Evolutionary conservation across 1,284 basidiomycete genomes (phyloP).

Genomic region (Sporisorium iseilematis-ciliati): DNA sequence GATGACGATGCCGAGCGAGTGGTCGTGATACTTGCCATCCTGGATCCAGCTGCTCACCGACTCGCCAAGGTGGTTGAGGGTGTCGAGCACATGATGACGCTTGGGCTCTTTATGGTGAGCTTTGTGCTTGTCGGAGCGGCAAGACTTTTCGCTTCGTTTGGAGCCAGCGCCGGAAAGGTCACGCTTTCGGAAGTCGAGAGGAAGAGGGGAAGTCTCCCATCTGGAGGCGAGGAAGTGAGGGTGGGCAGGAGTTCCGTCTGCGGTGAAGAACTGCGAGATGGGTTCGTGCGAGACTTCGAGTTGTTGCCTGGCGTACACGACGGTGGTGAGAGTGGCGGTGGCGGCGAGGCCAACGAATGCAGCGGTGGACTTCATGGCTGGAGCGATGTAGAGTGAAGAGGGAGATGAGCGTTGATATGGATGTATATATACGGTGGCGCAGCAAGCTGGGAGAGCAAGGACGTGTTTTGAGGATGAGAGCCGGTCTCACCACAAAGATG

Average conservation of each 20-base stretch:
- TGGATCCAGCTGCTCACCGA: slow-evolving; percentile 42
- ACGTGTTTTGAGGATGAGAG: slow-evolving; percentile 15
- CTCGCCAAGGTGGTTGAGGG: slow-evolving; percentile 30
- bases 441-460: background rate
- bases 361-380: slow-evolving; percentile 36
- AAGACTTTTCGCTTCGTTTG: slow-evolving; percentile 26
- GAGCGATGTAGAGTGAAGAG: background rate
- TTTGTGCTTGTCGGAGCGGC: slow-evolving; percentile 12
- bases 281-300: slow-evolving; percentile 49
- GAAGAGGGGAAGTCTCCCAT: slow-evolving; percentile 44
- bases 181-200: slow-evolving; percentile 47
- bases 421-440: background rate
- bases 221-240: slow-evolving; percentile 37
- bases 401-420: background rate
- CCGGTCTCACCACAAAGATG: too few species aligned
- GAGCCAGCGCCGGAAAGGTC: slow-evolving; percentile 28
- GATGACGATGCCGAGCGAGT: slow-evolving; percentile 51
- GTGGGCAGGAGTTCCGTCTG: slow-evolving; percentile 34
- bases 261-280: slow-evolving; percentile 31
- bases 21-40: slow-evolving; percentile 38
- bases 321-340: slow-evolving; percentile 25
- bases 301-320: slow-evolving; percentile 24
- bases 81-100: slow-evolving; percentile 11
- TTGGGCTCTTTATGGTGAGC: slow-evolving; percentile 5
- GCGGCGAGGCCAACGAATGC: slow-evolving; percentile 39